Evolutionary conservation across 2,329 filamentous ascomycete genomes (phyloP), one percentile per base, ranked within the genome.

Genomic region (Beauveria sp.): DNA sequence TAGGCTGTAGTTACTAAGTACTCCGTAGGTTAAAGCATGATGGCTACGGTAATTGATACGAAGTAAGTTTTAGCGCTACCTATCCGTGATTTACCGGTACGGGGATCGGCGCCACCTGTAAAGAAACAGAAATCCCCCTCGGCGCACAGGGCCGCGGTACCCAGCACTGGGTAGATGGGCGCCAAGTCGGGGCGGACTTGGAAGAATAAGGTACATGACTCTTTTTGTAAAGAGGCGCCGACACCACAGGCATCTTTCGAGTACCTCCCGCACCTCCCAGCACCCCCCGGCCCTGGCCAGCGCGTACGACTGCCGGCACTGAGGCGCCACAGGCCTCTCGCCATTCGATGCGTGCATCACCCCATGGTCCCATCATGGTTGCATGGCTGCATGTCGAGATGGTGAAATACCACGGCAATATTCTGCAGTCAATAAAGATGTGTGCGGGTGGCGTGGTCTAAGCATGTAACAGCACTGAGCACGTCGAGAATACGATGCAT

Each of bases 331-430:
- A 45, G 9, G 47, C 22, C 57, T 59, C 57, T 52, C 57, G 47
- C 57, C 46, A 52, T 52, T 59, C 26, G 47, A 34, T 52, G 47
- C 12, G 24, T 28, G 24, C 47, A 51, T 59, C 57, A 59, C 49
- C 47, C 57, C 57, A 59, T 58, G 30, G 43, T 58, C 28, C 55
- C 14, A 24, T 24, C 26, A 14, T 38, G 34, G 34, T 38, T 38
- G 12, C 50, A 49, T 52, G 57, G 47, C 57, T 59, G 34, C 57
- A 52, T 47, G 57, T 49, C 20, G 43, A 26, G 38, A 43, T 57
- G 47, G 45, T 59, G 47, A 49, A 58, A 58, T 58, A 51, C 22
- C 56, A 58, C 46, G 46, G 56, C 34, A 58, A 58, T 51, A 59
- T 5, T 34, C 18, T 51, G 38, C 26, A 22, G 26, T 22, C 14